Conservation (phyloP, 106 monocot species). For the Dioscorea dumetorum region DNA sequence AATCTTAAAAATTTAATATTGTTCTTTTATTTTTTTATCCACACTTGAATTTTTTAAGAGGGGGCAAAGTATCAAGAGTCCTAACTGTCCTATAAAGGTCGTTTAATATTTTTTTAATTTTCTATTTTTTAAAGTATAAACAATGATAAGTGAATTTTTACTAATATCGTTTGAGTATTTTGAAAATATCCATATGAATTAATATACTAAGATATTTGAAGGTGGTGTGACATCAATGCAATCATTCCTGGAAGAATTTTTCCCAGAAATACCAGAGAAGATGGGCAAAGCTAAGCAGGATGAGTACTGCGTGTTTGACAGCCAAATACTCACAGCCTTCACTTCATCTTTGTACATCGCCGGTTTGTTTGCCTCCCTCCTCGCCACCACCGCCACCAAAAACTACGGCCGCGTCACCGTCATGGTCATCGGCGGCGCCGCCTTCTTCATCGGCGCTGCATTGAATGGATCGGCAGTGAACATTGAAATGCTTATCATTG, state of each 20-base stretch:
- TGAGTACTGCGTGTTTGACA: conserved; percentile 53
- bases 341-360: conserved; percentile 52
- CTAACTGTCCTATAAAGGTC: too few species aligned
- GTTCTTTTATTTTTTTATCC: too few species aligned
- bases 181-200: too few species aligned
- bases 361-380: conserved; percentile 34
- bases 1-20: too few species aligned
- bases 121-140: too few species aligned
- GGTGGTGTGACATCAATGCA: conserved; percentile 34
- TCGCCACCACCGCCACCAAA: conserved; percentile 24
- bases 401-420: conserved; percentile 21
- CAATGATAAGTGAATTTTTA: too few species aligned
- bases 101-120: too few species aligned
- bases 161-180: too few species aligned
- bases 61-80: too few species aligned
- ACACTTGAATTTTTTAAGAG: too few species aligned
- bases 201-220: too few species aligned
- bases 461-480: conserved; percentile 34
- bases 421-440: conserved; percentile 34
- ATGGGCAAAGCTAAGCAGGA: conserved; percentile 15
- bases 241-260: conserved; percentile 37
- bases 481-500: conserved; percentile 51
- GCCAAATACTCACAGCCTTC: conserved; percentile 40
- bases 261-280: conserved; percentile 18
- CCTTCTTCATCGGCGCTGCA: conserved; percentile 35